Evolutionary conservation across 2,329 filamentous ascomycete species (phyloP).

Genomic region (Emericellopsis cladophorae): DNA sequence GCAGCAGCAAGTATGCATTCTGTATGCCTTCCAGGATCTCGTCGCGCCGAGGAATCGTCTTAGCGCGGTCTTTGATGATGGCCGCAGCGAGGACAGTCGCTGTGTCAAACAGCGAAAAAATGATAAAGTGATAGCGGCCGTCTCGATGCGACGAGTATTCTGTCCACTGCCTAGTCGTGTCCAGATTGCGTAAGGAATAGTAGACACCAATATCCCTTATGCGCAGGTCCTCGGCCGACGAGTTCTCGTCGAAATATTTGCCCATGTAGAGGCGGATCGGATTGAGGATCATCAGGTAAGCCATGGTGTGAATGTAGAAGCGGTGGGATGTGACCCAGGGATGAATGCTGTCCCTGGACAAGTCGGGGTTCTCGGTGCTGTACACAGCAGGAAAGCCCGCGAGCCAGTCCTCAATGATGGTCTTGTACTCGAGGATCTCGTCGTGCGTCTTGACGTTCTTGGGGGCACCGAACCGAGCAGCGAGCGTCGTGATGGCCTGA

Average conservation of each 20-base stretch:
- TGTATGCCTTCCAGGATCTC: conserved; percentile 24
- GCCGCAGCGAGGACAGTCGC: conserved; percentile 35
- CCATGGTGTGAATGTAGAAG: conserved; percentile 28
- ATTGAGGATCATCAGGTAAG: conserved; percentile 31
- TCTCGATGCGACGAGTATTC: conserved; percentile 29
- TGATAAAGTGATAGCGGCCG: conserved; percentile 35
- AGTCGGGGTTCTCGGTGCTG: conserved; percentile 23
- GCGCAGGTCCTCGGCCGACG: conserved; percentile 16
- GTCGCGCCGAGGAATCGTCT: conserved; percentile 22
- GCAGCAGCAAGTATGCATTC: conserved; percentile 17
- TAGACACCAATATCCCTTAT: conserved; percentile 26
- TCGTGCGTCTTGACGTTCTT: conserved; percentile 13
- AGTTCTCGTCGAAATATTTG: conserved; percentile 13
- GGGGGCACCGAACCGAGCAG: conserved; percentile 15
- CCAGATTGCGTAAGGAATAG: conserved; percentile 26
- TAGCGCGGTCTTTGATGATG: conserved; percentile 30
- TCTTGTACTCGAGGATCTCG: conserved; percentile 18
- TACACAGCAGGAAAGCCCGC: conserved; percentile 26
- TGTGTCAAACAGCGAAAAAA: conserved; percentile 38
- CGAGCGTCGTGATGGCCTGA: conserved; percentile 15
- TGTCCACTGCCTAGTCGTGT: conserved; percentile 24
- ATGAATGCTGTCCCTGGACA: conserved; percentile 21
- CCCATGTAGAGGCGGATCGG: conserved; percentile 33
- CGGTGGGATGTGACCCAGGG: conserved; percentile 31
- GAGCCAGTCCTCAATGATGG: conserved; percentile 26